These are phyloP conservation scores for Aspergillus ustus DNA, from an alignment of 2,329 filamentous ascomycete species.

Conservation along the genomic window DNA sequence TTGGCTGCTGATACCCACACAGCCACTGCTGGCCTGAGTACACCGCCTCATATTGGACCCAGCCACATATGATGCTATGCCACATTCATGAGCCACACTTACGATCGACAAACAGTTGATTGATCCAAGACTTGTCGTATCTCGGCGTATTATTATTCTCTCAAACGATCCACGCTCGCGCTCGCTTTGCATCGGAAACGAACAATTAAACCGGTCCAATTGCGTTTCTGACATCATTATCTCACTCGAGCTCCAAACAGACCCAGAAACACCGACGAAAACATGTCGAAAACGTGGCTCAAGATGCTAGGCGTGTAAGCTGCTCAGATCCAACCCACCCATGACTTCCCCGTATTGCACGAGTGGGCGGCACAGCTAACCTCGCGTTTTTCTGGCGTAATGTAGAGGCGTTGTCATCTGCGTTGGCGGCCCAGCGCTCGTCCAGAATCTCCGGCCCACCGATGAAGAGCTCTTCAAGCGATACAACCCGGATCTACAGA, in stretches of 20 bases:
- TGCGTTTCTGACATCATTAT: conserved; percentile 11
- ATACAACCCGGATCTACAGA: conserved; percentile 95
- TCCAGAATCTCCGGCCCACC: conserved; percentile 72
- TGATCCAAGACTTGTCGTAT: neutral
- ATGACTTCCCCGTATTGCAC: neutral
- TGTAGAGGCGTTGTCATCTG: conserved; percentile 71
- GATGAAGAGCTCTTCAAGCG: conserved; percentile 88
- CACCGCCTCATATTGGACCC: neutral
- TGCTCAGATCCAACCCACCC: too few relatives aligned
- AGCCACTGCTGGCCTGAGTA: neutral
- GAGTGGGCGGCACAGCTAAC: conserved; percentile 1
- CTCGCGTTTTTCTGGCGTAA: neutral
- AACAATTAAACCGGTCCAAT: neutral
- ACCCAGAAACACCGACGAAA: conserved; percentile 23
- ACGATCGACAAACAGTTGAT: conserved; percentile 9
- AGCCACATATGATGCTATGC: conserved; percentile 11
- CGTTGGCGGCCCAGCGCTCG: conserved; percentile 83
- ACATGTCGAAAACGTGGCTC: conserved; percentile 56
- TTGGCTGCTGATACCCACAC: neutral
- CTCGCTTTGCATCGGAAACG: neutral
- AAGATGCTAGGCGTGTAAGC: conserved; percentile 75
- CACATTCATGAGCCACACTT: conserved; percentile 5
- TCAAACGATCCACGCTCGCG: neutral
- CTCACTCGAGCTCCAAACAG: neutral
- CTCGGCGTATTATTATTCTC: neutral